phyloP scores from a whole-genome alignment of 371 early-diverging fungal species.

The Mortierella sp. region DNA sequence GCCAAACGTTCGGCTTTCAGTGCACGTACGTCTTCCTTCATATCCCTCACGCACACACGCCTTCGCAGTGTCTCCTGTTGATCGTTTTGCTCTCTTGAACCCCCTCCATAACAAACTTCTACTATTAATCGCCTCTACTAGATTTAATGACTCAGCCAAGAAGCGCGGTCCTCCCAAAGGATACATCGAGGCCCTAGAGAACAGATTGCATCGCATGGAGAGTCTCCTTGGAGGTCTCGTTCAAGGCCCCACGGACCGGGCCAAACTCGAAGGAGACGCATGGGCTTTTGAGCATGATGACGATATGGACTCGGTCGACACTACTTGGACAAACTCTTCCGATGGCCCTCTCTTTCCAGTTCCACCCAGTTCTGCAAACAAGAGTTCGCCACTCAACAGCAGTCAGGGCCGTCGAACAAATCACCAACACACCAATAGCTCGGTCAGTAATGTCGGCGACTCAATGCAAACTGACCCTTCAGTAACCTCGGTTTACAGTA shows the following conservation, averaged over 20 bases:
- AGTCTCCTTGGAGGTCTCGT: conserved; percentile 62
- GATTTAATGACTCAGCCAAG: conserved; percentile 34
- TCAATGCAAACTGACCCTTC: no score
- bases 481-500: no score
- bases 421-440: neutral
- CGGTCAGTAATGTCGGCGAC: no score
- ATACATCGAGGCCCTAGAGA: conserved; percentile 73
- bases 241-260: conserved; percentile 57
- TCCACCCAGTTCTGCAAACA: neutral
- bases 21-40: conserved; percentile 38
- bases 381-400: neutral
- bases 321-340: conserved; percentile 3
- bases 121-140: neutral
- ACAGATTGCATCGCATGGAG: conserved; percentile 66
- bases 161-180: conserved; percentile 75
- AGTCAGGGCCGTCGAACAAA: neutral
- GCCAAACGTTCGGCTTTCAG: conserved; percentile 35
- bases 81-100: neutral
- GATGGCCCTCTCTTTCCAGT: neutral
- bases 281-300: conserved; percentile 53
- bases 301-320: conserved; percentile 33
- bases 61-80: neutral
- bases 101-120: neutral
- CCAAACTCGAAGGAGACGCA: conserved; percentile 18
- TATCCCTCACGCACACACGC: neutral